Percentiles rank a stretch among this genome's conserved stretches.
Conservation (phyloP, 2,329 filamentous ascomycete genomes). For the Colletotrichum filicis region DNA sequence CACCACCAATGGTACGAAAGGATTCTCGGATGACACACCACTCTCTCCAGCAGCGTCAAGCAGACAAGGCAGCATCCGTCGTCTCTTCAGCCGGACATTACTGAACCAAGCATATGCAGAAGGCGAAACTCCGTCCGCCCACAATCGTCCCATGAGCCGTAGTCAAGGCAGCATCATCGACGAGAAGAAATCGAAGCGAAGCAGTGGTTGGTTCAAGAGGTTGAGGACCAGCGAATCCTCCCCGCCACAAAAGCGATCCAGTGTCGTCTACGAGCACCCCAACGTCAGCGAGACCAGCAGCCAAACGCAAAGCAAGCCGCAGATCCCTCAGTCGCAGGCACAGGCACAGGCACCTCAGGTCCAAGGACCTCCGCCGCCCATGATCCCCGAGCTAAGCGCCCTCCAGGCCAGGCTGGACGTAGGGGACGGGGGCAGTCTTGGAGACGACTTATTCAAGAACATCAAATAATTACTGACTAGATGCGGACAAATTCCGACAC, state of each 20-base stretch:
- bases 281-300: constrained; percentile 37
- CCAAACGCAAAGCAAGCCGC: constrained; percentile 39
- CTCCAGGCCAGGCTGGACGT: constrained; percentile 61
- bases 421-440: constrained; percentile 56
- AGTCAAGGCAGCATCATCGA: constrained; percentile 60
- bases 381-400: constrained; percentile 68
- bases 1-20: constrained; percentile 56
- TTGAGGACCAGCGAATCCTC: constrained; percentile 54
- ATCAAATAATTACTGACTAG: constrained; percentile 58
- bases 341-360: constrained; percentile 35
- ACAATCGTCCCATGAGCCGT: constrained; percentile 62
- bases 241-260: constrained; percentile 52
- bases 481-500: neutral
- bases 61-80: constrained; percentile 66
- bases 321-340: neutral
- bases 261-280: constrained; percentile 53
- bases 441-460: constrained; percentile 67
- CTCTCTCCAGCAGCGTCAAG: constrained; percentile 63
- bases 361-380: constrained; percentile 65
- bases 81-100: constrained; percentile 65
- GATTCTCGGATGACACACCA: constrained; percentile 61
- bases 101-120: constrained; percentile 65
- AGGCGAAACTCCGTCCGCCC: constrained; percentile 55
- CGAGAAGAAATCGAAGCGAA: constrained; percentile 65
- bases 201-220: constrained; percentile 69